Evolutionary conservation across 2,329 filamentous ascomycete species (phyloP).

Genomic region (Clarireedia hainanense): DNA sequence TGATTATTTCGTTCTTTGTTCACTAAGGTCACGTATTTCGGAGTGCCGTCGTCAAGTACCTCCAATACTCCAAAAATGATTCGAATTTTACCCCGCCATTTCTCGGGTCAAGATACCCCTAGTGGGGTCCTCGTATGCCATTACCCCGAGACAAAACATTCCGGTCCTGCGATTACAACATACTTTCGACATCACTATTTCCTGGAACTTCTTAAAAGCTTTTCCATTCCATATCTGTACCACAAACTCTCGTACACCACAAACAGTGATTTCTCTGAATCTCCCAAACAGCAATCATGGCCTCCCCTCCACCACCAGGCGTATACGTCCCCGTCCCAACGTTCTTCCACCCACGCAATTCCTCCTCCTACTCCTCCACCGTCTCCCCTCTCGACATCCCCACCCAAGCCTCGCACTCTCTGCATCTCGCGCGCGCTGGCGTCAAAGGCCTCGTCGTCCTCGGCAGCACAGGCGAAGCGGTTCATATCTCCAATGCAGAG

Average conservation of each 20-base stretch:
- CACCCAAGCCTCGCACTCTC: conserved; percentile 47
- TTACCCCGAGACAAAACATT: conserved; percentile 1
- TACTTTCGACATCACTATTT: background rate
- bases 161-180: background rate
- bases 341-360: conserved; percentile 41
- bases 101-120: conserved; percentile 5
- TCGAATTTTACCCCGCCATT: conserved; percentile 1
- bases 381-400: conserved; percentile 35
- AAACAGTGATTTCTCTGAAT: too few species aligned
- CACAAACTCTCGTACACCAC: background rate
- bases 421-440: conserved; percentile 52
- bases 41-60: background rate
- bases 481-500: conserved; percentile 50
- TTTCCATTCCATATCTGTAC: background rate
- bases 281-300: conserved; percentile 13
- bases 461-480: conserved; percentile 56
- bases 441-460: conserved; percentile 54
- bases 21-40: too few species aligned
- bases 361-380: conserved; percentile 21
- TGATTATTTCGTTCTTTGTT: too few species aligned
- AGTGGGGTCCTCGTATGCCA: conserved; percentile 6
- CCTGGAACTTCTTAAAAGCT: background rate
- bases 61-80: background rate
- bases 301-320: conserved; percentile 25
- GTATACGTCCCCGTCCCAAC: conserved; percentile 49